phyloP scores from a whole-genome alignment of 257 asterid genomes.

The Solanum stenotomum region DNA sequence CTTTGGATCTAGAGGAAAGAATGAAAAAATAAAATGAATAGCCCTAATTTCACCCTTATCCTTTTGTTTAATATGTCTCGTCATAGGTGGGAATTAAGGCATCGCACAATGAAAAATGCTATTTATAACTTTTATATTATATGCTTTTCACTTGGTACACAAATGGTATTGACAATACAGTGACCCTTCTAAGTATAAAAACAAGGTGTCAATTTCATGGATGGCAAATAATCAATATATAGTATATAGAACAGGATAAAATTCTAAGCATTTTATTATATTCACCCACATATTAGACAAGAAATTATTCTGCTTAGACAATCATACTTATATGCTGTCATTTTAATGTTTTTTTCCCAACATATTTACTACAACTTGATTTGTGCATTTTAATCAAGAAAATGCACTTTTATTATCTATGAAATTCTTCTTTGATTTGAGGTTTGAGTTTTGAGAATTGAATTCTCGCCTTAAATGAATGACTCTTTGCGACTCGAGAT shows the following conservation, averaged over 20 bases:
- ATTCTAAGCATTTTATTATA: neutral
- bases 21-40: neutral
- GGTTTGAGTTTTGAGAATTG: neutral
- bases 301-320: neutral
- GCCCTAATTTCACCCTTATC: constrained; percentile 10
- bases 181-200: constrained; percentile 2
- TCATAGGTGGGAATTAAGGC: constrained; percentile 15
- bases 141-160: constrained; percentile 41
- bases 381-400: neutral
- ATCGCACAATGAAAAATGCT: constrained; percentile 22
- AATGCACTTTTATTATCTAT: neutral
- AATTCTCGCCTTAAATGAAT: neutral
- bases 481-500: fast-evolving
- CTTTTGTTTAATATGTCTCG: constrained; percentile 22
- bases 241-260: neutral
- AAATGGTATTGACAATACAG: constrained; percentile 20
- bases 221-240: neutral
- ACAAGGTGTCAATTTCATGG: constrained; percentile 10
- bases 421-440: neutral
- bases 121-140: constrained; percentile 6
- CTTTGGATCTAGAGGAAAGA: neutral
- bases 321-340: neutral
- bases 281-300: too few relatives aligned
- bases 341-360: neutral
- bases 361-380: neutral